Evolutionary conservation across 768 basidiomycete species (phyloP).

Genomic region (Clavulina sp.): DNA sequence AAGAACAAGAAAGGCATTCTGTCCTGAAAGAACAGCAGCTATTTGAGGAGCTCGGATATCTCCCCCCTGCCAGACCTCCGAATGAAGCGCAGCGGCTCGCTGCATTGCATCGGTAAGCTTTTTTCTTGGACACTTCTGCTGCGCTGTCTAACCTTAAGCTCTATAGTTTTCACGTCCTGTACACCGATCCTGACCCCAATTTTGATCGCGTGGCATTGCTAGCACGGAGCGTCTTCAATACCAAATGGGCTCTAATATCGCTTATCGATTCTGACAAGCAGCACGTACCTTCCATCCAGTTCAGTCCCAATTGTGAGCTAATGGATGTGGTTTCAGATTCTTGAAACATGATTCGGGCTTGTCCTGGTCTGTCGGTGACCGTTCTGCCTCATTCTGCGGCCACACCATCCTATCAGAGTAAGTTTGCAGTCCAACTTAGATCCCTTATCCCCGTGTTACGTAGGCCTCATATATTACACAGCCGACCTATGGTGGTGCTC

Average conservation of each 20-base stretch:
- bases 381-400: too few species aligned
- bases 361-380: neutral
- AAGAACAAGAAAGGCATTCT: too few species aligned
- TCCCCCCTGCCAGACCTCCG: constrained; percentile 68
- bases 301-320: too few species aligned
- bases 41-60: constrained; percentile 19
- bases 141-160: too few species aligned
- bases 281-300: constrained; percentile 24
- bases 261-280: constrained; percentile 70
- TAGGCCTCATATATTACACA: constrained; percentile 27
- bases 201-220: constrained; percentile 90
- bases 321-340: too few species aligned
- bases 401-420: too few species aligned
- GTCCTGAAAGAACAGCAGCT: constrained; percentile 13
- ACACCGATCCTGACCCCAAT: constrained; percentile 70
- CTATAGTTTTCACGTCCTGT: constrained; percentile 81
- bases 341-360: neutral
- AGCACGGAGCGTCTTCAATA: constrained; percentile 81
- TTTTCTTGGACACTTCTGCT: too few species aligned
- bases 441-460: neutral
- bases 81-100: constrained; percentile 68
- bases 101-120: constrained; percentile 78
- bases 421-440: too few species aligned
- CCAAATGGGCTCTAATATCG: constrained; percentile 68
- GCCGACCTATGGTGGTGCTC: constrained; percentile 49